Evolutionary conservation across 179 eudicot genomes (phyloP).

Genomic region (Sideroxylon spinosum): DNA sequence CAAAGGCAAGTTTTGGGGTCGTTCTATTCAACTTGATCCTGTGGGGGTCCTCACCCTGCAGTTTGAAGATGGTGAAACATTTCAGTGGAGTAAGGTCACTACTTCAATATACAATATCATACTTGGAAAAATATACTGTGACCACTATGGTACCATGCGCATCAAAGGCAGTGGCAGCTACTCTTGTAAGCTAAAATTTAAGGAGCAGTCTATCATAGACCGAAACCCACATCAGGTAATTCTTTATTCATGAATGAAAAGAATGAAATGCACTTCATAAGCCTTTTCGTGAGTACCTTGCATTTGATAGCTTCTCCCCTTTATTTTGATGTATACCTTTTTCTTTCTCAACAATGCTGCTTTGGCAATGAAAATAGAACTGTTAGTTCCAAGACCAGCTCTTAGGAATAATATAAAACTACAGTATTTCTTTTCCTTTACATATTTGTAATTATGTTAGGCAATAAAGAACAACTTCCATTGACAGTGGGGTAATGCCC

Average conservation of each 20-base stretch:
- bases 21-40: constrained; percentile 94
- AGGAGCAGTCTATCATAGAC: constrained; percentile 95
- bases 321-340: background rate
- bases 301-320: background rate
- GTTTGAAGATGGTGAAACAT: constrained; percentile 94
- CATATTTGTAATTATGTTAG: background rate
- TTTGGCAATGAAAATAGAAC: background rate
- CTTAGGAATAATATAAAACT: background rate
- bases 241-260: background rate
- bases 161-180: constrained; percentile 88
- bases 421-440: background rate
- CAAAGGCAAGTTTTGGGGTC: constrained; percentile 98
- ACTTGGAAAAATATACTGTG: constrained; percentile 91
- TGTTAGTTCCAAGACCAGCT: constrained; percentile 4
- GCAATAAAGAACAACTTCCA: background rate
- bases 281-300: background rate
- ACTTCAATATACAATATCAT: constrained; percentile 95
- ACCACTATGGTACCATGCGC: constrained; percentile 97
- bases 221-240: constrained; percentile 91
- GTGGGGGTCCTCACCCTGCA: constrained; percentile 83
- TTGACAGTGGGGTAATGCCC: background rate
- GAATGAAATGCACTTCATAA: background rate
- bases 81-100: constrained; percentile 98
- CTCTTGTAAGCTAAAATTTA: constrained; percentile 93
- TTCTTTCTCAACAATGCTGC: background rate